Percentiles rank a stretch among this genome's conserved stretches.
Evolutionary conservation across 305 asterid species (phyloP).

Genomic region (Salvia sclarea): DNA sequence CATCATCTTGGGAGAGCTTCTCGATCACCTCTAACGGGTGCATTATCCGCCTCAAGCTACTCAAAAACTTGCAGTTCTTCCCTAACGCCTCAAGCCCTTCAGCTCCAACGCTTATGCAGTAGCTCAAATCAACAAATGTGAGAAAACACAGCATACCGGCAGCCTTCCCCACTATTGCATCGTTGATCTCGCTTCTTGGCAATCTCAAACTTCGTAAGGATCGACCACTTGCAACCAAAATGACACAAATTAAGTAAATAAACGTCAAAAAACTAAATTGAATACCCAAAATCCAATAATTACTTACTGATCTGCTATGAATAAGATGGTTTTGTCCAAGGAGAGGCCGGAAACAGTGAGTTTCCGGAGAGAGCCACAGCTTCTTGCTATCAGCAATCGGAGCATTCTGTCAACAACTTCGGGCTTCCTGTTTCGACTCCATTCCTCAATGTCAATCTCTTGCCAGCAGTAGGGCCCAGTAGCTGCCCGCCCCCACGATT

Average conservation of each 20-base stretch:
- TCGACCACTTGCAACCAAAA: conserved; percentile 65
- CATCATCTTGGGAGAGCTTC: conserved; percentile 71
- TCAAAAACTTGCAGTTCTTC: conserved; percentile 58
- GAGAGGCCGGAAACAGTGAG: conserved; percentile 65
- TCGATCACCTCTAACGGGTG: conserved; percentile 68
- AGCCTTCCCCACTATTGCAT: conserved; percentile 45
- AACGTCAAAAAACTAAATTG: not conserved
- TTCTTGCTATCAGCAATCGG: conserved; percentile 59
- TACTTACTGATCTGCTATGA: conserved; percentile 75
- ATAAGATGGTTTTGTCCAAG: conserved; percentile 48
- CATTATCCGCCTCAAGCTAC: conserved; percentile 66
- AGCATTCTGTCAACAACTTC: conserved; percentile 63
- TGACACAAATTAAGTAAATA: not conserved
- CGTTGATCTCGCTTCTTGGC: conserved; percentile 61
- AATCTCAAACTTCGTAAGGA: conserved; percentile 53
- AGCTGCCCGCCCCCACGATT: conserved; percentile 78
- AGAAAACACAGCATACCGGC: conserved; percentile 46
- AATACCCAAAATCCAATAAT: not conserved
- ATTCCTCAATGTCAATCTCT: conserved; percentile 85
- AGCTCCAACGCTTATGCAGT: conserved; percentile 72
- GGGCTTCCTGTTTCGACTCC: conserved; percentile 61
- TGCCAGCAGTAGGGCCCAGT: conserved; percentile 88
- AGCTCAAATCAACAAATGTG: conserved; percentile 79
- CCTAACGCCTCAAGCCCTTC: conserved; percentile 66
- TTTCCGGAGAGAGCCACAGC: conserved; percentile 68